phyloP scores from a whole-genome alignment of 1,139 yeast genomes.

The Casaregolazyma lundiana region DNA sequence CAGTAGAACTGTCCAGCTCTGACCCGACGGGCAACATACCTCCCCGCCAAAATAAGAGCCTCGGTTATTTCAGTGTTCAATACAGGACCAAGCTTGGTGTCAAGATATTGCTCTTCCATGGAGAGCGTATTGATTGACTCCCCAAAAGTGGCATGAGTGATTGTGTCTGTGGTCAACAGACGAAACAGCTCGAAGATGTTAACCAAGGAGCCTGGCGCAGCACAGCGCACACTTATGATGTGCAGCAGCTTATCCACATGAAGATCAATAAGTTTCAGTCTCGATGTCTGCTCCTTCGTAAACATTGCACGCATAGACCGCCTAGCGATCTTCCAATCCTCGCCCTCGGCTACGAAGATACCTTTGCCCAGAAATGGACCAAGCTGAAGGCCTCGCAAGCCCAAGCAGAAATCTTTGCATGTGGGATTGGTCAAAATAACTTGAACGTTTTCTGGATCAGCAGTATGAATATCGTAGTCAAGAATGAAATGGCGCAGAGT shows the following conservation, averaged over 20 bases:
- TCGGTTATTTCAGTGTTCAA: background rate
- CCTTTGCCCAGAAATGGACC: conserved; percentile 51
- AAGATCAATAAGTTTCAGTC: conserved; percentile 42
- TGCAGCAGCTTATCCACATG: conserved; percentile 17
- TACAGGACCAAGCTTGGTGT: conserved; percentile 21
- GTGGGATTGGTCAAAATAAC: conserved; percentile 25
- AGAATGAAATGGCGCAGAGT: conserved; percentile 2
- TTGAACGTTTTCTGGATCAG: conserved; percentile 17
- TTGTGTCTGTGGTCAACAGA: conserved; percentile 51
- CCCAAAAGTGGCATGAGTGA: conserved; percentile 58
- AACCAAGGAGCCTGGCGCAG: conserved; percentile 24
- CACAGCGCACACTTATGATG: conserved; percentile 12
- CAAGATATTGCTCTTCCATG: conserved; percentile 23
- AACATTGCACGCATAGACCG: conserved; percentile 58
- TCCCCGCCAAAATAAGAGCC: background rate
- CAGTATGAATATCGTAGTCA: conserved; percentile 2
- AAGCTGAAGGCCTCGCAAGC: conserved; percentile 42
- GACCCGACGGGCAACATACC: conserved; percentile 10
- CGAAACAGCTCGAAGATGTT: conserved; percentile 50
- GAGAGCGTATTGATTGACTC: conserved; percentile 44
- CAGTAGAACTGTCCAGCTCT: conserved; percentile 14
- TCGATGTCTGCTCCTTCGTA: conserved; percentile 51
- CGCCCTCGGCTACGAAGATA: conserved; percentile 52
- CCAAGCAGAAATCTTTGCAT: conserved; percentile 50
- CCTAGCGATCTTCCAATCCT: conserved; percentile 55